These are phyloP conservation scores for carrot (Daucus carota) DNA, from an alignment of 129 eudicot genomes.

Conservation along the genomic window DH1_v3.0 NC_030382.2:26910501-26911000, in stretches of 20 bases:
- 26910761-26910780: background rate
- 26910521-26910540: conserved; percentile 42
- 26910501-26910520: background rate
- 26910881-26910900: background rate
- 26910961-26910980: background rate
- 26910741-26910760: background rate
- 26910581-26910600: conserved; percentile 99
- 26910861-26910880: background rate
- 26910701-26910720: background rate
- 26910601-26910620: conserved; percentile 94
- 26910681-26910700: background rate
- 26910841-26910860: background rate
- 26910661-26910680: background rate
- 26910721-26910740: no score
- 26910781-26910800: background rate
- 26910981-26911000: background rate
- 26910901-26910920: background rate
- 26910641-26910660: background rate
- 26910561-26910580: conserved; percentile 99
- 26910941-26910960: background rate
- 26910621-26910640: conserved; percentile 75
- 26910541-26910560: conserved; percentile 95
- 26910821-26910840: background rate
- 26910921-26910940: background rate
- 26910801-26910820: background rate